A percentile compares a stretch with the other conserved stretches of the same genome.
phyloP scores from a whole-genome alignment of 371 early-diverging fungal species.

The Zancudomyces culisetae region DNA sequence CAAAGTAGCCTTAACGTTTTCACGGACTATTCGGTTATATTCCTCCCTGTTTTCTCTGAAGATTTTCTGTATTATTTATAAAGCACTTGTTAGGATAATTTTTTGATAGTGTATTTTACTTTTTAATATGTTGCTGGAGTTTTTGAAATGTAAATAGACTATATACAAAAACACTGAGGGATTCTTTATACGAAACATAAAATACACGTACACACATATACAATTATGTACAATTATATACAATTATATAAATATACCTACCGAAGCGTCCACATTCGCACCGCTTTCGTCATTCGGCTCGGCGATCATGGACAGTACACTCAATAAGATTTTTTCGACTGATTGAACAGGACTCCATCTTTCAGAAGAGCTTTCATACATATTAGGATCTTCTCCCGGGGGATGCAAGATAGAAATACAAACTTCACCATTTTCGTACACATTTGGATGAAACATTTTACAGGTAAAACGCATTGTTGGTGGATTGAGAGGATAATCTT shows the following conservation, averaged over 20 bases:
- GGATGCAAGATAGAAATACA: slow-evolving; percentile 98
- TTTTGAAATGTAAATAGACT: no score
- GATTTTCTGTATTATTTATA: slow-evolving; percentile 42
- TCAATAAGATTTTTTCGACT: slow-evolving; percentile 91
- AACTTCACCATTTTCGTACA: slow-evolving; percentile 92
- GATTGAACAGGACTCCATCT: slow-evolving; percentile 95
- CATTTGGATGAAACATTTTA: slow-evolving; percentile 90
- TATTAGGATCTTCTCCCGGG: slow-evolving; percentile 94
- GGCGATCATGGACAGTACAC: slow-evolving; percentile 87
- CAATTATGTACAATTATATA: no score
- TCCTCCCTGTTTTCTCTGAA: slow-evolving; percentile 68
- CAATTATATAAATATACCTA: no score
- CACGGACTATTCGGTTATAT: slow-evolving; percentile 63
- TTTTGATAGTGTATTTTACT: no score
- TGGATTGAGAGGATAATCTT: slow-evolving; percentile 89
- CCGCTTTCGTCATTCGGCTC: slow-evolving; percentile 98
- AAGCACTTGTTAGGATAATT: no score
- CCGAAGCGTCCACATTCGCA: slow-evolving; percentile 92
- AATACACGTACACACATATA: no score
- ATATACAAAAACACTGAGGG: no score
- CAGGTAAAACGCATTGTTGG: slow-evolving; percentile 81
- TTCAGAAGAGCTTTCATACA: slow-evolving; percentile 81
- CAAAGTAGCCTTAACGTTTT: slow-evolving; percentile 46
- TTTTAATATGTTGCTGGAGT: no score
- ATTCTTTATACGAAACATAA: no score